Percentiles rank a stretch among this genome's conserved stretches.
These are phyloP conservation scores for Trichomonascaceae sp. DNA, from an alignment of 1,139 yeast species.

Conservation along the genomic window DNA sequence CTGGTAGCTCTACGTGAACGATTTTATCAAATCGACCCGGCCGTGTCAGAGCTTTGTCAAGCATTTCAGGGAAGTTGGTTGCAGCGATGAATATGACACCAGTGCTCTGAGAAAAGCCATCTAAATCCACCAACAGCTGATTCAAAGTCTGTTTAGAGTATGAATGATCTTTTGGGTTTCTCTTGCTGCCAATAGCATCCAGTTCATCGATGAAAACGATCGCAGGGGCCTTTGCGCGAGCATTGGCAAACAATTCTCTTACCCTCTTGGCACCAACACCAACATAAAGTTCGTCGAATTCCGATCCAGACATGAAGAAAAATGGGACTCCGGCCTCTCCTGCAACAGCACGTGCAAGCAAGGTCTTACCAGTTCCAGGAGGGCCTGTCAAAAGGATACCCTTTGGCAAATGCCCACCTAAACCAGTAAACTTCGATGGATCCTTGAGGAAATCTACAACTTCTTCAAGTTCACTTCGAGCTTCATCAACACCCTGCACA, in stretches of 20 bases:
- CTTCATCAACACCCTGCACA: constrained; percentile 98
- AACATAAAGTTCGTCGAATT: constrained; percentile 94
- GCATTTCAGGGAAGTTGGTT: constrained; percentile 93
- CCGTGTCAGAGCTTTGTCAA: constrained; percentile 94
- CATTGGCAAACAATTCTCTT: constrained; percentile 87
- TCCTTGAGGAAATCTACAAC: constrained; percentile 94
- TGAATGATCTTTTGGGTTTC: constrained; percentile 97
- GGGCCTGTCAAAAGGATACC: constrained; percentile 98
- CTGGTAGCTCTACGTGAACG: constrained; percentile 93
- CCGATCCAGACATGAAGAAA: constrained; percentile 97
- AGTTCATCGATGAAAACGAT: constrained; percentile 93
- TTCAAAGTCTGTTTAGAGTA: constrained; percentile 95
- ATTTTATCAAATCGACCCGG: constrained; percentile 98
- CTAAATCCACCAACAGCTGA: constrained; percentile 90
- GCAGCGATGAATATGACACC: constrained; percentile 97
- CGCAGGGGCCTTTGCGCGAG: constrained; percentile 94
- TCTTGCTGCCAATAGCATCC: constrained; percentile 97
- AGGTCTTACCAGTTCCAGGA: constrained; percentile 98
- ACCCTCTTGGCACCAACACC: constrained; percentile 99
- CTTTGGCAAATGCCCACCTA: constrained; percentile 95
- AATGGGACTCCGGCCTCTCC: constrained; percentile 99
- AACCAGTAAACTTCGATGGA: constrained; percentile 90
- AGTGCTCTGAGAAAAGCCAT: constrained; percentile 88
- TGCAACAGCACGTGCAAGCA: constrained; percentile 96
- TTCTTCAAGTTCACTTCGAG: constrained; percentile 93